Conservation (phyloP, 2,329 filamentous ascomycete species). For the Sclerotinia trifoliorum region DNA sequence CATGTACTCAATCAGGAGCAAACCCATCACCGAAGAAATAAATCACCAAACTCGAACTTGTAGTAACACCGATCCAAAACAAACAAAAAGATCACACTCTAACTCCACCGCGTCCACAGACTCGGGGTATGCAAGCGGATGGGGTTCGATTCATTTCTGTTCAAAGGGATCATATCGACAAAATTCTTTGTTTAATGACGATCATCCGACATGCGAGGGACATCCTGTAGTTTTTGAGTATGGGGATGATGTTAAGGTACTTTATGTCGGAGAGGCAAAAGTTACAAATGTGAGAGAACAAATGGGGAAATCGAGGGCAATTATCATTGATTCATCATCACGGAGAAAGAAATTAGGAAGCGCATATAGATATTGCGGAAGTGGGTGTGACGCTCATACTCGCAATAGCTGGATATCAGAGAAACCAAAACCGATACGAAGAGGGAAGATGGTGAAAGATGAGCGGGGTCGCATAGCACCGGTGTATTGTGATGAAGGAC, state of each 20-base stretch:
- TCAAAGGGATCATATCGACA: background rate
- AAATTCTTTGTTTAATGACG: background rate
- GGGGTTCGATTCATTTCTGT: slow-evolving; percentile 3
- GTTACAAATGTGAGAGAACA: background rate
- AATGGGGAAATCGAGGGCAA: background rate
- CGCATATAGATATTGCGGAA: background rate
- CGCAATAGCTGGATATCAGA: background rate
- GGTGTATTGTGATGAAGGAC: background rate
- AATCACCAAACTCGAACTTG: background rate
- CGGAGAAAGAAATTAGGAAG: background rate
- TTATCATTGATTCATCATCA: background rate
- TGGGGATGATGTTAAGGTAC: background rate
- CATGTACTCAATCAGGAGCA: too few species aligned
- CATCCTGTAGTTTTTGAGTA: background rate
- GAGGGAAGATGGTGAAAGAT: background rate
- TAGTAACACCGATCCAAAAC: background rate
- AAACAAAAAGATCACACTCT: background rate
- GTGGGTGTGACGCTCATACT: background rate
- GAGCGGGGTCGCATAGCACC: background rate
- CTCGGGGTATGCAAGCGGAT: background rate
- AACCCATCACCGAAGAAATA: too few species aligned
- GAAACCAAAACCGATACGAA: background rate
- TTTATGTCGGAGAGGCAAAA: background rate
- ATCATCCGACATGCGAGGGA: background rate
- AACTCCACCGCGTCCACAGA: background rate